phyloP scores from a whole-genome alignment of 2,329 filamentous ascomycete genomes.

The Stagonosporopsis chrysanthemi region DNA sequence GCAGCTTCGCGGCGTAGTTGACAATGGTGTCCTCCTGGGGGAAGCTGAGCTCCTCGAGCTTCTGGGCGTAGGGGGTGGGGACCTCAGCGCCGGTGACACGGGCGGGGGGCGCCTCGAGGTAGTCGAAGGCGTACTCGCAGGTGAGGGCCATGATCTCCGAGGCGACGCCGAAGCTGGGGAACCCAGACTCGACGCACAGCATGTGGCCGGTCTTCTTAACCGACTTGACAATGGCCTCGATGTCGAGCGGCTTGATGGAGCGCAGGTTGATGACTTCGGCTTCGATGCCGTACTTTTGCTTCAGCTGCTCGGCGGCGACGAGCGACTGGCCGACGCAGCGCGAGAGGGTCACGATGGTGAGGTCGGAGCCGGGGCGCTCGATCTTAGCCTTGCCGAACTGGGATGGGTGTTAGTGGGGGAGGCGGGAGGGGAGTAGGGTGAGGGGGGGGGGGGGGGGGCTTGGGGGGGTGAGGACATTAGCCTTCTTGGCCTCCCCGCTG shows the following conservation, averaged over 20 bases:
- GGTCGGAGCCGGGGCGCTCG: slow-evolving; percentile 92
- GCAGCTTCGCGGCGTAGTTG: slow-evolving; percentile 85
- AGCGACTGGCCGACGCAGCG: slow-evolving; percentile 94
- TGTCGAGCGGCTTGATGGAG: slow-evolving; percentile 94
- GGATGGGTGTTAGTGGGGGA: background rate
- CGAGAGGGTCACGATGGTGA: slow-evolving; percentile 94
- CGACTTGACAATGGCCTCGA: slow-evolving; percentile 94
- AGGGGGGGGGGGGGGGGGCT: too few relatives aligned
- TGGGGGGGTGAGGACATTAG: too few relatives aligned
- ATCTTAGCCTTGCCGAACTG: slow-evolving; percentile 98
- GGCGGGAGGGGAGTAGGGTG: slow-evolving; percentile 30
- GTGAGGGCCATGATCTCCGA: slow-evolving; percentile 92
- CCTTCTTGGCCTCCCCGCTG: too few relatives aligned
- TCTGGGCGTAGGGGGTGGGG: slow-evolving; percentile 91
- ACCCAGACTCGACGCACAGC: slow-evolving; percentile 92
- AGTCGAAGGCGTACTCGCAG: slow-evolving; percentile 99
- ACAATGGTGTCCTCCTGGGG: slow-evolving; percentile 88
- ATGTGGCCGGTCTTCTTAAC: slow-evolving; percentile 98
- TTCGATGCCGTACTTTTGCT: slow-evolving; percentile 96
- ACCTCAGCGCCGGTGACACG: slow-evolving; percentile 97
- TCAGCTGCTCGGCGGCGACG: slow-evolving; percentile 85
- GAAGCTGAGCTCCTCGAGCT: slow-evolving; percentile 95
- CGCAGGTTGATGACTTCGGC: slow-evolving; percentile 98
- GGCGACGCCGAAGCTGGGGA: slow-evolving; percentile 91
- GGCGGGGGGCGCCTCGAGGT: slow-evolving; percentile 91